Evolutionary conservation across 1,139 yeast genomes (phyloP).

Genomic region (Kurtzmaniella quercitrusa): DNA sequence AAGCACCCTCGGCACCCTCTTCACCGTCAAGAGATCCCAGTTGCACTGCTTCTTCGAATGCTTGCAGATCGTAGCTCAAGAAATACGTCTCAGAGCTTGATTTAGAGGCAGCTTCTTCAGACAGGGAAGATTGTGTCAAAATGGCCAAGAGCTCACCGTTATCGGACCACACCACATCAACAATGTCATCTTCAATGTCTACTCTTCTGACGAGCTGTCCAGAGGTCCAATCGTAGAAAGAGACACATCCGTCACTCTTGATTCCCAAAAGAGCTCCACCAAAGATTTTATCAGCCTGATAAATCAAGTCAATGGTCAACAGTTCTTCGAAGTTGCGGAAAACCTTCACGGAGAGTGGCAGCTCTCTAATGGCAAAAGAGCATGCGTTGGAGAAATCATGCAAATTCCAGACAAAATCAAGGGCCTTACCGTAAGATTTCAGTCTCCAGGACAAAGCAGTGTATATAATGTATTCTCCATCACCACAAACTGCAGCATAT

Average conservation of each 20-base stretch:
- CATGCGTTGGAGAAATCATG: constrained; percentile 68
- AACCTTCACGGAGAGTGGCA: constrained; percentile 59
- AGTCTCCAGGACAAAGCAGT: constrained; percentile 98
- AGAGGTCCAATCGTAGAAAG: constrained; percentile 91
- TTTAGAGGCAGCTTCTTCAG: constrained; percentile 17
- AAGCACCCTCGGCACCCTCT: constrained; percentile 83
- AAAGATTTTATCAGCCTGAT: constrained; percentile 75
- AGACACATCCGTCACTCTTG: constrained; percentile 74
- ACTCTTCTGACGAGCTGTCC: constrained; percentile 83
- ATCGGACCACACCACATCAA: constrained; percentile 87
- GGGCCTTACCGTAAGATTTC: constrained; percentile 85
- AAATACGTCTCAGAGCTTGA: constrained; percentile 69
- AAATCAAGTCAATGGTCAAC: constrained; percentile 59
- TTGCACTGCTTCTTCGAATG: constrained; percentile 60
- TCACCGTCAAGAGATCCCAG: constrained; percentile 62
- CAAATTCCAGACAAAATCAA: constrained; percentile 89
- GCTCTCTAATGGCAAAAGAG: constrained; percentile 78
- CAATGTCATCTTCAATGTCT: constrained; percentile 66
- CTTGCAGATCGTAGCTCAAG: constrained; percentile 64
- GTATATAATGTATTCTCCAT: constrained; percentile 94
- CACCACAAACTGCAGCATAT: constrained; percentile 95
- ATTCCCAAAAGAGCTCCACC: constrained; percentile 86
- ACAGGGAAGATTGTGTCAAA: constrained; percentile 45
- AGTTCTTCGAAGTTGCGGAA: constrained; percentile 84
- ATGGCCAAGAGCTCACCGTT: constrained; percentile 86